Evolutionary conservation across 345 rosid genomes (phyloP).

Genomic region (Barbarea vulgaris): DNA sequence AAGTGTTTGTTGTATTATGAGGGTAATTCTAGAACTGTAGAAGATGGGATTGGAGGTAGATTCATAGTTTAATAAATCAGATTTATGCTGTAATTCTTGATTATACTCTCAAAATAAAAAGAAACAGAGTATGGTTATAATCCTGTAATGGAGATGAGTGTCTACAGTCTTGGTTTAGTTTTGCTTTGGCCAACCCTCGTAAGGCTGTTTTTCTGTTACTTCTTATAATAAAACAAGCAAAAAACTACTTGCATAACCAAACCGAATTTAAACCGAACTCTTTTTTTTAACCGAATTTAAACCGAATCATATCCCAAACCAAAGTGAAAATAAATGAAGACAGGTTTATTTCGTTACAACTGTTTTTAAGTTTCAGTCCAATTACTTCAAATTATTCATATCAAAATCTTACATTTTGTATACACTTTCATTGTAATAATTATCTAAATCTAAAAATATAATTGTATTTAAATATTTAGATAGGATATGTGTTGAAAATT

Average conservation of each 20-base stretch:
- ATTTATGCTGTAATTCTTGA: conserved; percentile 4
- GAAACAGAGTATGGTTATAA: background rate
- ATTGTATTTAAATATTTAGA: background rate
- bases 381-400: background rate
- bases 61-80: background rate
- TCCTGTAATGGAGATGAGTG: background rate
- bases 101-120: background rate
- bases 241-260: background rate
- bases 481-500: background rate
- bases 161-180: background rate
- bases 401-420: background rate
- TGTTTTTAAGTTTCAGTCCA: background rate
- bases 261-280: background rate
- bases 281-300: too few relatives aligned
- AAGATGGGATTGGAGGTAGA: conserved; percentile 23
- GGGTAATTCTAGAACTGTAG: background rate
- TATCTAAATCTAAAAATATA: background rate
- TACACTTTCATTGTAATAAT: background rate
- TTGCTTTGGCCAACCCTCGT: background rate
- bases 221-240: background rate
- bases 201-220: background rate
- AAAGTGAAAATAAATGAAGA: background rate
- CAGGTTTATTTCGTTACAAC: background rate
- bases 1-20: conserved; percentile 4
- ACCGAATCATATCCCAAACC: background rate